Conservation (phyloP, 2,329 filamentous ascomycete genomes). For the Zymoseptoria brevis region DNA sequence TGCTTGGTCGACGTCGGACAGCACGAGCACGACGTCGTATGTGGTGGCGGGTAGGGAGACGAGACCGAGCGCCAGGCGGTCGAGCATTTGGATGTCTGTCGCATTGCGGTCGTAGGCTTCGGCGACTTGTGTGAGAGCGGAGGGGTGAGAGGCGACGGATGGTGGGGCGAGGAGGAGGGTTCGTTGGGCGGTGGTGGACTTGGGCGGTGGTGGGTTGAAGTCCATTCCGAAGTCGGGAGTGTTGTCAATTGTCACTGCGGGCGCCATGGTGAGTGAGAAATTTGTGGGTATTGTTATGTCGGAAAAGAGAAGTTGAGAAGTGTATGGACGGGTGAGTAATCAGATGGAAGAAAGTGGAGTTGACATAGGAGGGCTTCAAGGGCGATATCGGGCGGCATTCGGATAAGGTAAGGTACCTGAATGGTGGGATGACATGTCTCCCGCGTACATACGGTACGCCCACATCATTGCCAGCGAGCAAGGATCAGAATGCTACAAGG, state of each 20-base stretch:
- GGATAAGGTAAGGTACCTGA: too few species aligned
- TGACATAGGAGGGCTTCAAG: background rate
- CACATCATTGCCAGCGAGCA: background rate
- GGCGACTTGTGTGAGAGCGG: constrained; percentile 64
- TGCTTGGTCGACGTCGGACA: constrained; percentile 67
- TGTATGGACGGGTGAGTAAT: background rate
- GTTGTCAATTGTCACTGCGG: constrained; percentile 33
- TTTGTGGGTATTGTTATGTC: background rate
- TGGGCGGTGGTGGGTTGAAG: constrained; percentile 13
- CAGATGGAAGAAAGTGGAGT: background rate
- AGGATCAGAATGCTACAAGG: background rate
- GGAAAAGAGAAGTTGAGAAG: background rate
- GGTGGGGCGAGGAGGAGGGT: constrained; percentile 85
- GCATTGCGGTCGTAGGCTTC: constrained; percentile 62
- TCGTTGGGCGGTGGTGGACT: constrained; percentile 38
- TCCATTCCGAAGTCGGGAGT: constrained; percentile 31
- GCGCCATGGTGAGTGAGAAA: constrained; percentile 28
- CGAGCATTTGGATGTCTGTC: constrained; percentile 95
- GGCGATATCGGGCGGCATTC: background rate
- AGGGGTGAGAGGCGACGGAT: constrained; percentile 77
- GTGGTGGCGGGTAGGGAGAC: constrained; percentile 66
- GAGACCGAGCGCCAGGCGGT: constrained; percentile 75
- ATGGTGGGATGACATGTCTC: background rate
- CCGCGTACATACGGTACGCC: too few species aligned
- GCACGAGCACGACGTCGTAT: constrained; percentile 78